phyloP scores from a whole-genome alignment of 2,329 filamentous ascomycete species.

The Gremmenia infestans region DNA sequence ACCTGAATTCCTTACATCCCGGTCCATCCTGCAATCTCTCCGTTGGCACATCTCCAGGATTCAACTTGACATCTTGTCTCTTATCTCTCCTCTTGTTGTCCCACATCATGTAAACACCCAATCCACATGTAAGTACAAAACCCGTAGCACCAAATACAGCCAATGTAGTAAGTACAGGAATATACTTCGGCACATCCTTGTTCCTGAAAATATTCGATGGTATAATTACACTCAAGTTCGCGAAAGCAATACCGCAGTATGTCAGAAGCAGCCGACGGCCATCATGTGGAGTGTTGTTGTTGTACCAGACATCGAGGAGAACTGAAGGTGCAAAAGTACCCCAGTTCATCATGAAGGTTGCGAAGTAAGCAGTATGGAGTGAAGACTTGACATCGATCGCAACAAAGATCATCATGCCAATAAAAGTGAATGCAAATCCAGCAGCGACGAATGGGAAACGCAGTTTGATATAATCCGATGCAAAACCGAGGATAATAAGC shows the following conservation, averaged over 20 bases:
- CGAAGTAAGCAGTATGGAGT: conserved; percentile 66
- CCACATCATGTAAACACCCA: conserved; percentile 59
- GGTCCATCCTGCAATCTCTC: conserved; percentile 7
- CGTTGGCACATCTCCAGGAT: conserved; percentile 11
- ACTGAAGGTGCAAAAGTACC: conserved; percentile 72
- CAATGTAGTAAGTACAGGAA: conserved; percentile 60
- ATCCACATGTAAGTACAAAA: conserved; percentile 45
- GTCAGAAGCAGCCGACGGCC: conserved; percentile 66
- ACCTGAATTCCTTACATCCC: conserved; percentile 11
- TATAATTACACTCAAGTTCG: conserved; percentile 72
- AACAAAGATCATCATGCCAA: conserved; percentile 70
- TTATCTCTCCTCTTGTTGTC: conserved; percentile 60
- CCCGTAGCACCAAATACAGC: conserved; percentile 59
- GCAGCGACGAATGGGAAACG: conserved; percentile 58
- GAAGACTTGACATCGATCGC: conserved; percentile 58
- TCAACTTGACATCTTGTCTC: conserved; percentile 20
- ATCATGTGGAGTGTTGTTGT: conserved; percentile 78
- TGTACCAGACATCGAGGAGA: conserved; percentile 62
- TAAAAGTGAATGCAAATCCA: conserved; percentile 66
- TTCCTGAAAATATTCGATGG: conserved; percentile 62
- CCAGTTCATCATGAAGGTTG: conserved; percentile 79
- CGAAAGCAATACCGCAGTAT: conserved; percentile 66
- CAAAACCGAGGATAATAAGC: conserved; percentile 64
- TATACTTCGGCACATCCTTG: conserved; percentile 60
- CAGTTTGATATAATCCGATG: conserved; percentile 49